Conservation (phyloP, 2,329 filamentous ascomycete genomes). For the Passalora sequoiae region DNA sequence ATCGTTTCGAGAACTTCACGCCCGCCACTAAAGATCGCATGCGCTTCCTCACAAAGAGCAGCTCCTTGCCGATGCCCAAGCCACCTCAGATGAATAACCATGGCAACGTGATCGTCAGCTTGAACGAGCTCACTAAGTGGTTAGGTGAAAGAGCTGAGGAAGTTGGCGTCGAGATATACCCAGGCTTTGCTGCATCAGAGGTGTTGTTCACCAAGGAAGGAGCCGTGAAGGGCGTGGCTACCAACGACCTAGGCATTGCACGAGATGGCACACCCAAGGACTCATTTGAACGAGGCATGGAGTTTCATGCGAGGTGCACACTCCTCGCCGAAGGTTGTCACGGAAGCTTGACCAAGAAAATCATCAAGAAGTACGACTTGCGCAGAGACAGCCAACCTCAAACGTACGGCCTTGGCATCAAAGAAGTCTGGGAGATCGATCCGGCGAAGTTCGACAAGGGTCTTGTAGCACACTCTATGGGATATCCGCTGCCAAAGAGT, state of each 20-base stretch:
- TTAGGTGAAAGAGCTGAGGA: conserved; percentile 95
- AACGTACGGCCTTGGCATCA: conserved; percentile 89
- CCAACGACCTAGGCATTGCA: conserved; percentile 84
- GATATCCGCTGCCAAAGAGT: conserved; percentile 80
- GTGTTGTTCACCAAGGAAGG: conserved; percentile 82
- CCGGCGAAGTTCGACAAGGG: conserved; percentile 89
- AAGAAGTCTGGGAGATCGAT: conserved; percentile 95
- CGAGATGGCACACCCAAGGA: conserved; percentile 81
- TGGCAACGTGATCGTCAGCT: conserved; percentile 93
- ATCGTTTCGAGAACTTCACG: conserved; percentile 80
- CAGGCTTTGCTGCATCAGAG: conserved; percentile 91
- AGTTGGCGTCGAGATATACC: conserved; percentile 89
- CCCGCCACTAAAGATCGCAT: conserved; percentile 80
- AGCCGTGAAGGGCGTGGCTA: conserved; percentile 87
- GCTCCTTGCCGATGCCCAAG: conserved; percentile 72
- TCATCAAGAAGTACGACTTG: conserved; percentile 89
- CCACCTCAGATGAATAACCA: conserved; percentile 98
- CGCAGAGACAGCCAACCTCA: conserved; percentile 85
- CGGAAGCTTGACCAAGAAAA: conserved; percentile 89
- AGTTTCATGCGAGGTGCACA: conserved; percentile 89
- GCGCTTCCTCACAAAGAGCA: conserved; percentile 84
- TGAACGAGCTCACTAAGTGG: conserved; percentile 96
- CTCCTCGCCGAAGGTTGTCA: conserved; percentile 94
- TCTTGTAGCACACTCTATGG: conserved; percentile 81
- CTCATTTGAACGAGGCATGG: conserved; percentile 93